Percentiles rank a stretch among this genome's conserved stretches.
Evolutionary conservation across 2,329 filamentous ascomycete genomes (phyloP).

Genomic region (Pseudocercospora eumusae): DNA sequence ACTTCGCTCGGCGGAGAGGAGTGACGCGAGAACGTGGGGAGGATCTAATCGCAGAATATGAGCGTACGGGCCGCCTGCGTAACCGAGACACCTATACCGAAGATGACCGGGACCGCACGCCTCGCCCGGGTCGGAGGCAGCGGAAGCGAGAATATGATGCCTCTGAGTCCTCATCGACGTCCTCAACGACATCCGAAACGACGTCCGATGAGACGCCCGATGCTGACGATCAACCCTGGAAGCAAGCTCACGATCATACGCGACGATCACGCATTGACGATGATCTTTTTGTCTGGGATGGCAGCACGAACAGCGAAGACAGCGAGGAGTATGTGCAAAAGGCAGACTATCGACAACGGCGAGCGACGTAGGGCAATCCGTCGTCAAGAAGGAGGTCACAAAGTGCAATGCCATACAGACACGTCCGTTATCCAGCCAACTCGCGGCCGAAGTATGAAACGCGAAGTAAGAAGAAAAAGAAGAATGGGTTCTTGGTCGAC

Average conservation of each 20-base stretch:
- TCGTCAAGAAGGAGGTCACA: not conserved
- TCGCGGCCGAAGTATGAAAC: not conserved
- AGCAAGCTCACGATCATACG: not conserved
- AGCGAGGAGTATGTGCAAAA: not conserved
- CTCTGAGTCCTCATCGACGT: conserved; percentile 10
- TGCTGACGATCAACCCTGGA: not conserved
- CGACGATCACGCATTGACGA: not conserved
- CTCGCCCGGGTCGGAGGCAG: conserved; percentile 1
- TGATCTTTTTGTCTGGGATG: not conserved
- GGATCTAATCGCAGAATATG: conserved; percentile 29
- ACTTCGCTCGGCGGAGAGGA: conserved; percentile 18
- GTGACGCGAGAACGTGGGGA: conserved; percentile 23
- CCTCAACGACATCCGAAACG: conserved; percentile 3
- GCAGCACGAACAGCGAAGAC: not conserved
- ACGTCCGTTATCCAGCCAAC: not conserved
- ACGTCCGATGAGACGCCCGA: not conserved
- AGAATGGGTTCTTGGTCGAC: conserved; percentile 14
- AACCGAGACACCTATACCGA: conserved; percentile 18
- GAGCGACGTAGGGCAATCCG: not conserved
- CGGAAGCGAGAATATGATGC: conserved; percentile 4
- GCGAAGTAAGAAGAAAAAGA: conserved; percentile 6
- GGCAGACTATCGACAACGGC: not conserved
- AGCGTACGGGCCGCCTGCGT: conserved; percentile 29
- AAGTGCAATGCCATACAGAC: not conserved
- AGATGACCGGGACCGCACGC: conserved; percentile 16